Evolutionary conservation across 805 yeast species (phyloP).

Genomic region (Lipomyces kockii): DNA sequence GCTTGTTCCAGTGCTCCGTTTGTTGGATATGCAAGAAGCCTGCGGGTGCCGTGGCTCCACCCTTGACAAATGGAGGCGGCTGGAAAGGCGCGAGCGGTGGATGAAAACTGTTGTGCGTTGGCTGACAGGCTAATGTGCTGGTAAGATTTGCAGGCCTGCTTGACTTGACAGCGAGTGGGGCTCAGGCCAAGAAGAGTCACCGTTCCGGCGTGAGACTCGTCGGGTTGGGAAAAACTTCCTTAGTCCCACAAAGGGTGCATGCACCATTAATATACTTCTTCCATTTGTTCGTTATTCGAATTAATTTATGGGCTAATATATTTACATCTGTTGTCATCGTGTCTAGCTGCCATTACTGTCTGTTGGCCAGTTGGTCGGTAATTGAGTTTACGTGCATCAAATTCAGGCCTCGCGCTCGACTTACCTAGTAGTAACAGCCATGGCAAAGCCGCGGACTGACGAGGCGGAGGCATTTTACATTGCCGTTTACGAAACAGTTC

Average conservation of each 20-base stretch:
- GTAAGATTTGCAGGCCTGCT: background rate
- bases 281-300: background rate
- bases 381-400: too few species aligned
- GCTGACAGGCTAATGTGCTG: background rate
- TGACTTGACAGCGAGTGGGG: background rate
- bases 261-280: too few species aligned
- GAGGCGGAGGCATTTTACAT: slow-evolving; percentile 62
- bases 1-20: background rate
- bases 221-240: too few species aligned
- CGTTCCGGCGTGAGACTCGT: background rate
- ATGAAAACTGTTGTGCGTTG: background rate
- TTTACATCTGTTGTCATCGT: too few species aligned
- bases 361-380: background rate
- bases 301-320: background rate
- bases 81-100: background rate
- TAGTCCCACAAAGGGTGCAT: too few species aligned
- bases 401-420: too few species aligned
- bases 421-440: background rate
- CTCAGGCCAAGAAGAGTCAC: background rate
- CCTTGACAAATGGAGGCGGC: background rate
- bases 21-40: background rate
- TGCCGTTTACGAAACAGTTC: slow-evolving; percentile 61
- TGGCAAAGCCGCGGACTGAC: slow-evolving; percentile 40
- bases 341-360: background rate
- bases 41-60: background rate